These are phyloP conservation scores for Hanseniaspora thailandica DNA, from an alignment of 805 yeast species.

Conservation along the genomic window DNA sequence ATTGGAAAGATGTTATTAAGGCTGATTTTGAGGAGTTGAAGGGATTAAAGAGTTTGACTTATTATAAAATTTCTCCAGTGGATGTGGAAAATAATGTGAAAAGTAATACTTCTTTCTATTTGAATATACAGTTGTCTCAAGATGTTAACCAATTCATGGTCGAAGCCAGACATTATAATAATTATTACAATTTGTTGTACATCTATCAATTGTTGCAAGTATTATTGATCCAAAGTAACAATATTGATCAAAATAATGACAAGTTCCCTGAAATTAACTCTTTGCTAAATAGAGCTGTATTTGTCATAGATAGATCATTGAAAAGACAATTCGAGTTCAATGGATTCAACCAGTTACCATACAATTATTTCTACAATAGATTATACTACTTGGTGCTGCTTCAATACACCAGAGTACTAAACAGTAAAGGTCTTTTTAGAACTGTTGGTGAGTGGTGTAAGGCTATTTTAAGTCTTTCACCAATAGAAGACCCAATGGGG, in stretches of 20 bases:
- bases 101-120: constrained; percentile 40
- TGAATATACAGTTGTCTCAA: constrained; percentile 58
- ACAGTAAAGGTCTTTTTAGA: constrained; percentile 62
- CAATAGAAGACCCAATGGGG: constrained; percentile 75
- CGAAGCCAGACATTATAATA: constrained; percentile 4
- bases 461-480: constrained; percentile 54
- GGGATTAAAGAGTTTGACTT: constrained; percentile 32
- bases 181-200: constrained; percentile 7
- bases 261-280: constrained; percentile 52
- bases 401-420: constrained; percentile 55
- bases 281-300: constrained; percentile 61
- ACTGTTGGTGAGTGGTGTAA: constrained; percentile 73
- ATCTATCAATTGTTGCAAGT: constrained; percentile 11
- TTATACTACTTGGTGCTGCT: constrained; percentile 65
- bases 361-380: constrained; percentile 60
- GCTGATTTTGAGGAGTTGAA: constrained; percentile 31
- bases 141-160: constrained; percentile 61
- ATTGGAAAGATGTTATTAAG: constrained; percentile 41
- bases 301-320: constrained; percentile 67
- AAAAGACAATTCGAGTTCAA: constrained; percentile 48
- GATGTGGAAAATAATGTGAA: constrained; percentile 29
- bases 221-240: constrained; percentile 3
- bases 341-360: constrained; percentile 55
- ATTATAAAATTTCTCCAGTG: constrained; percentile 41
- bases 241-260: constrained; percentile 12